phyloP scores from a whole-genome alignment of 1,284 basidiomycete species.

The Ustilago loliicola region DNA sequence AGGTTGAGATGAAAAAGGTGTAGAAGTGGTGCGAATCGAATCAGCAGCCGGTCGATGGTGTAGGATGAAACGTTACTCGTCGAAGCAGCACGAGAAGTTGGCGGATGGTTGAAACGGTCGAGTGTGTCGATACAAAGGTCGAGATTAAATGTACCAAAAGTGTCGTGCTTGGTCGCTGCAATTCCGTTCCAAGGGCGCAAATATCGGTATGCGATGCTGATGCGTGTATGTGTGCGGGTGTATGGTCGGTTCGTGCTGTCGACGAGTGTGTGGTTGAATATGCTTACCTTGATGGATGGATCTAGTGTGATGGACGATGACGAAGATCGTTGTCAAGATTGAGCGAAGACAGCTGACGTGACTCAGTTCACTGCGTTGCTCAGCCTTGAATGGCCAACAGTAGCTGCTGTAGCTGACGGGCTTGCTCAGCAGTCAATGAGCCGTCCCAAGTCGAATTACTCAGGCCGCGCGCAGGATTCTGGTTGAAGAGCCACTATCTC shows the following conservation, averaged over 20 bases:
- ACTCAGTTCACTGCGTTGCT: slow-evolving; percentile 21
- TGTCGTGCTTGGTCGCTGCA: slow-evolving; percentile 1
- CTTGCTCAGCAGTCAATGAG: slow-evolving; percentile 32
- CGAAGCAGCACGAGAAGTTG: slow-evolving; percentile 21
- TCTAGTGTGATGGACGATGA: slow-evolving; percentile 54
- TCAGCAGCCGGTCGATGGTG: slow-evolving; percentile 35
- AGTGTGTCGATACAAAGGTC: not conserved
- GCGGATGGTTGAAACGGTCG: slow-evolving; percentile 2
- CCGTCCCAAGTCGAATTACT: not conserved
- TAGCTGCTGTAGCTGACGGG: slow-evolving; percentile 4
- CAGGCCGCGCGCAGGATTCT: not conserved
- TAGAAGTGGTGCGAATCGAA: slow-evolving; percentile 25
- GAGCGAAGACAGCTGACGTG: slow-evolving; percentile 18
- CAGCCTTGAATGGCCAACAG: slow-evolving; percentile 3
- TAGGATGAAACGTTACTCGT: not conserved
- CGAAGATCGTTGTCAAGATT: slow-evolving; percentile 49
- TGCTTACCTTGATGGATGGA: slow-evolving; percentile 56
- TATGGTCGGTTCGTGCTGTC: slow-evolving; percentile 8
- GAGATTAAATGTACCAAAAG: not conserved
- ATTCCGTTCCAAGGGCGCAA: slow-evolving; percentile 8
- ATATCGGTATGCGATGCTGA: slow-evolving; percentile 2
- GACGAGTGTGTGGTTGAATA: slow-evolving; percentile 14
- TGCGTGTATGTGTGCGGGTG: slow-evolving; percentile 10
- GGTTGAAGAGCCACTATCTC: slow-evolving; percentile 14
- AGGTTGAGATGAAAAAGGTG: slow-evolving; percentile 2